phyloP scores from a whole-genome alignment of 2,329 filamentous ascomycete genomes.

The Colletotrichum acutatum region DNA sequence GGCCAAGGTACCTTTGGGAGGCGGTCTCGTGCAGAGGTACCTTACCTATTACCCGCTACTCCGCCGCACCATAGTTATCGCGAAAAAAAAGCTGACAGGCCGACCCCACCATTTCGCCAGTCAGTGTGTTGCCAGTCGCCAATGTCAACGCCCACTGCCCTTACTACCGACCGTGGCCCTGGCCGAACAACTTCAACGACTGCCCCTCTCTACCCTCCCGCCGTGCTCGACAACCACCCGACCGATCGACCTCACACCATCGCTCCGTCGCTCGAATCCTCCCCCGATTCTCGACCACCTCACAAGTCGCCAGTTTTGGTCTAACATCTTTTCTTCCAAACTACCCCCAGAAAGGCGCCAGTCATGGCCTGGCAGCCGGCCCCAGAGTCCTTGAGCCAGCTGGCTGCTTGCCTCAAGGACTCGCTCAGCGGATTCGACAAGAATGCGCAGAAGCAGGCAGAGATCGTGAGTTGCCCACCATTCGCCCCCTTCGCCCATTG shows the following conservation, averaged over 20 bases:
- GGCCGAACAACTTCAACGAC: conserved; percentile 31
- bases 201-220: conserved; percentile 28
- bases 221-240: conserved; percentile 5
- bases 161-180: conserved; percentile 13
- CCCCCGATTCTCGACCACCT: conserved; percentile 22
- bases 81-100: conserved; percentile 37
- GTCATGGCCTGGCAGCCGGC: conserved; percentile 94
- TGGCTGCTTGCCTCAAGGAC: conserved; percentile 89
- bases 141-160: conserved; percentile 27
- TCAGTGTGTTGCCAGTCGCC: conserved; percentile 12
- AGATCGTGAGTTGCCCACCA: conserved; percentile 70
- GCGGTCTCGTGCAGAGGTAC: conserved; percentile 8
- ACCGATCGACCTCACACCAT: conserved; percentile 3
- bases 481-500: conserved; percentile 16
- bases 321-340: conserved; percentile 30
- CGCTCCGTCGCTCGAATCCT: conserved; percentile 15
- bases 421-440: conserved; percentile 88
- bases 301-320: conserved; percentile 14
- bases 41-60: conserved; percentile 20
- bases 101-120: conserved; percentile 34
- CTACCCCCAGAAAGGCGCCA: conserved; percentile 38
- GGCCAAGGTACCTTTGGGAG: background rate
- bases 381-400: conserved; percentile 87
- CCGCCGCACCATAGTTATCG: conserved; percentile 36
- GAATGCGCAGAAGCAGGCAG: conserved; percentile 86